Evolutionary conservation across 352 stramenopile genomes (phyloP), one percentile per base, ranked within the genome.

Genomic region (Albugo candida): DNA sequence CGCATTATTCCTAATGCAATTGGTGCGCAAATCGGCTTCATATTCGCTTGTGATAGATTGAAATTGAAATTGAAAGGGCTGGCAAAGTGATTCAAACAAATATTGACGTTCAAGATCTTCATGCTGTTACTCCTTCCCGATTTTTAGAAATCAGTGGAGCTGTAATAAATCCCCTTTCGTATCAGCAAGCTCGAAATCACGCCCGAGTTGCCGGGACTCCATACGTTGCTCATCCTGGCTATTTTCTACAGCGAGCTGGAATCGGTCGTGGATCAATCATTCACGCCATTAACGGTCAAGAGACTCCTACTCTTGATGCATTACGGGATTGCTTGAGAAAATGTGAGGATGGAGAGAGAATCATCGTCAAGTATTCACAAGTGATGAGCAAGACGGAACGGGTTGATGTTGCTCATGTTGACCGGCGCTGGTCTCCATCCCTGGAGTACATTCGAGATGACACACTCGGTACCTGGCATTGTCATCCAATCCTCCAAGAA

Each of bases 361-460:
- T 93, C 11, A 78, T 91, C 1, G 62, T 95, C 35, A 91, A 91
- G 58, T 87, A 79, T 37, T 81, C 70, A 1, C 76, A 76, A 47
- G 50, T 91, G 40, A 68, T 64, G 5, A 71, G 83, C 53, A 83
- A 83, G 47, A 59, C 74, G 1, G 74, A 86, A 41, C 81, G 83
- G 45, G 70, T 91, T 2, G 78, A 91, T 37, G 74, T 91, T 13
- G 78, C 87, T 11, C 78, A 86, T 53, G 75, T 94, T 13, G 83
- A 96, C 49, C 70, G 78, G 11, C 80, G 82, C n/a, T 96, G 85
- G 85, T 95, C 94, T 52, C 75, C 78, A 13, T 87, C 88, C 45
- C 78, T 64, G n/a, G 66, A 87, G 41, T 87, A 86, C 52, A 70
- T 61, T 11, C 69, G 78, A 13, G 70, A 92, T 43, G 78, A 92